phyloP scores from a whole-genome alignment of 2,329 filamentous ascomycete genomes.

The Kalaharituber pfeilii region DNA sequence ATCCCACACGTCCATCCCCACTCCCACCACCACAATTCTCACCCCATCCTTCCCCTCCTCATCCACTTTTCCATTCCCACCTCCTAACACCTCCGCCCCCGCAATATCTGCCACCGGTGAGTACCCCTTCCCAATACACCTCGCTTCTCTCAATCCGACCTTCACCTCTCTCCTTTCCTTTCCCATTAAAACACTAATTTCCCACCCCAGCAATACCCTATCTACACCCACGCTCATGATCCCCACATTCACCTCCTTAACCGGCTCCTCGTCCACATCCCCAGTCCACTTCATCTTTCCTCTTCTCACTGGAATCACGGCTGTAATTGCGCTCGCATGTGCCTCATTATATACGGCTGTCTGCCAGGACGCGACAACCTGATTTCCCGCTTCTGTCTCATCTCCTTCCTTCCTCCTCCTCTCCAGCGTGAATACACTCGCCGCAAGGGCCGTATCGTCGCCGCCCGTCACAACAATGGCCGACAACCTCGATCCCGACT shows the following conservation, averaged over 20 bases:
- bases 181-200: slow-evolving; percentile 19
- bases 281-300: not conserved
- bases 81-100: slow-evolving; percentile 4
- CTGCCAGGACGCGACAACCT: slow-evolving; percentile 9
- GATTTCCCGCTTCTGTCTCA: slow-evolving; percentile 6
- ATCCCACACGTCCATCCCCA: slow-evolving; percentile 26
- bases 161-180: slow-evolving; percentile 10
- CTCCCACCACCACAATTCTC: slow-evolving; percentile 23
- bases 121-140: slow-evolving; percentile 41
- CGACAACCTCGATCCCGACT: slow-evolving; percentile 24
- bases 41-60: not conserved
- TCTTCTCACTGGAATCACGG: slow-evolving; percentile 25
- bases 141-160: slow-evolving; percentile 29
- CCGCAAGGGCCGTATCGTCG: slow-evolving; percentile 66
- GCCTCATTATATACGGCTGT: slow-evolving; percentile 36
- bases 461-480: slow-evolving; percentile 54
- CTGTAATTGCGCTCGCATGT: slow-evolving; percentile 57
- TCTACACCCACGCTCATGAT: slow-evolving; percentile 31
- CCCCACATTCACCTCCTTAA: slow-evolving; percentile 9
- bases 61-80: not conserved
- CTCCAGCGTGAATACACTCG: slow-evolving; percentile 31
- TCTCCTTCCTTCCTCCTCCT: slow-evolving; percentile 5
- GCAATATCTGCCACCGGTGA: slow-evolving; percentile 38
- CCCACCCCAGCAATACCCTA: slow-evolving; percentile 34
- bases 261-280: not conserved